Evolutionary conservation across 164 flowering plant species (phyloP).

Genomic region (Nymphaea colorata): DNA sequence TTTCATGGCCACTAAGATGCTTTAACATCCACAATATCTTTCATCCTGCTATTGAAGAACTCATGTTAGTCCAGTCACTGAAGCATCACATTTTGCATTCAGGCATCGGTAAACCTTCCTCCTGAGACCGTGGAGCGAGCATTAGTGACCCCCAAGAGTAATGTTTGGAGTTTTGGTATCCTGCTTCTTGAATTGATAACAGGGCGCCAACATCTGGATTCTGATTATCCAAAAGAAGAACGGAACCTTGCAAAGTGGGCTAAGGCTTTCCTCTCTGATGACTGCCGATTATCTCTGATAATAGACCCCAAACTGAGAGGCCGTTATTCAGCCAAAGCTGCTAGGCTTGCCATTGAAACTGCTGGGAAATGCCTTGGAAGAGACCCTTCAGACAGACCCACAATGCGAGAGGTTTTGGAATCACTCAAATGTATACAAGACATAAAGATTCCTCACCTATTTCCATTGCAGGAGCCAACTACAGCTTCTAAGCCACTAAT

Average conservation of each 20-base stretch:
- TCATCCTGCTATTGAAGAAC: too few relatives aligned
- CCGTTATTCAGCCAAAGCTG: constrained; percentile 70
- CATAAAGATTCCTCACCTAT: constrained; percentile 52
- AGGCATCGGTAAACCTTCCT: constrained; percentile 69
- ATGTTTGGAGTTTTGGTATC: constrained; percentile 89
- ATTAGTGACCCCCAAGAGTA: constrained; percentile 88
- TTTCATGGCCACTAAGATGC: too few relatives aligned
- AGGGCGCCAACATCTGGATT: constrained; percentile 69
- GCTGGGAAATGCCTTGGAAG: constrained; percentile 74
- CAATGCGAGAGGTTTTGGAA: constrained; percentile 72
- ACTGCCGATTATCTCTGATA: constrained; percentile 61
- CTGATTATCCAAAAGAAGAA: constrained; percentile 70
- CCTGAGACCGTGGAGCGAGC: constrained; percentile 84
- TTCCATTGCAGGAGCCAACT: constrained; percentile 80
- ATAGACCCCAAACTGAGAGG: constrained; percentile 93
- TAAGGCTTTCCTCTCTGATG: constrained; percentile 72
- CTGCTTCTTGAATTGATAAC: constrained; percentile 87
- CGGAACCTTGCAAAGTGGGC: constrained; percentile 85
- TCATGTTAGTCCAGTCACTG: too few relatives aligned
- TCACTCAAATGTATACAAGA: constrained; percentile 70
- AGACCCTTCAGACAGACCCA: constrained; percentile 87
- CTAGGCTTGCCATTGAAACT: constrained; percentile 65
- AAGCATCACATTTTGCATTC: constrained; percentile 1
- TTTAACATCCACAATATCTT: too few relatives aligned
- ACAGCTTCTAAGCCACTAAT: too few relatives aligned